These are phyloP conservation scores for Xylariaceae sp. DNA, from an alignment of 2,329 filamentous ascomycete species.

Conservation along the genomic window DNA sequence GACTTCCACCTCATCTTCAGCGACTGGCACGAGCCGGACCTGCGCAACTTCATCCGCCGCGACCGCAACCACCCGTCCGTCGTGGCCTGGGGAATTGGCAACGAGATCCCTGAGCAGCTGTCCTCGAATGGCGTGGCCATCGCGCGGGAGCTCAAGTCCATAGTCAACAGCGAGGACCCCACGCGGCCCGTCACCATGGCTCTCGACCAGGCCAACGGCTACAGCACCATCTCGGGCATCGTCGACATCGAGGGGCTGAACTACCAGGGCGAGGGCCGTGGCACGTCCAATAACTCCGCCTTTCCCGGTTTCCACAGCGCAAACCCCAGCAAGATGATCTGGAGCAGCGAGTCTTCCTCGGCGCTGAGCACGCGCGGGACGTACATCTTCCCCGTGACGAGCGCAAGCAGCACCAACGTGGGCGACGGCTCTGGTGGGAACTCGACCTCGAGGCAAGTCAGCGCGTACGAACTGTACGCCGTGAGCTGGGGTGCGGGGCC, in stretches of 20 bases:
- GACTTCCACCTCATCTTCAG: constrained; percentile 48
- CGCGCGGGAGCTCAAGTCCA: constrained; percentile 34
- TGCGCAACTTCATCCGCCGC: constrained; percentile 45
- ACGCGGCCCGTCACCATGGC: constrained; percentile 40
- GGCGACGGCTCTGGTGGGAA: constrained; percentile 37
- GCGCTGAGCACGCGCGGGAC: constrained; percentile 45
- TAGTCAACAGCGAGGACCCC: constrained; percentile 41
- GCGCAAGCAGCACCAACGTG: constrained; percentile 33
- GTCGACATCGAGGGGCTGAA: constrained; percentile 48
- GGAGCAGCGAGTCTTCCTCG: constrained; percentile 39
- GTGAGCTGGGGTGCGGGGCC: constrained; percentile 42
- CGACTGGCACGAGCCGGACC: constrained; percentile 49
- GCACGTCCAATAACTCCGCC: constrained; percentile 5
- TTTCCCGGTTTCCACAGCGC: constrained; percentile 35
- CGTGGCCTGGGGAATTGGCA: constrained; percentile 48
- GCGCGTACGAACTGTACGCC: constrained; percentile 48
- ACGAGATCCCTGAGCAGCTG: constrained; percentile 47
- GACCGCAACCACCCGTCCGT: constrained; percentile 52
- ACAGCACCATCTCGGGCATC: constrained; percentile 33
- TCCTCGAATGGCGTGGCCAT: constrained; percentile 15
- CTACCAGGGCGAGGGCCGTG: constrained; percentile 48
- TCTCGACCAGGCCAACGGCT: constrained; percentile 42
- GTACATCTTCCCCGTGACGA: constrained; percentile 47
- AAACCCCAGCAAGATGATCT: constrained; percentile 44
- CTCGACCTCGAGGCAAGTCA: constrained; percentile 34